phyloP scores from a whole-genome alignment of 2,329 filamentous ascomycete genomes.

The Hansfordia pulvinata region DNA sequence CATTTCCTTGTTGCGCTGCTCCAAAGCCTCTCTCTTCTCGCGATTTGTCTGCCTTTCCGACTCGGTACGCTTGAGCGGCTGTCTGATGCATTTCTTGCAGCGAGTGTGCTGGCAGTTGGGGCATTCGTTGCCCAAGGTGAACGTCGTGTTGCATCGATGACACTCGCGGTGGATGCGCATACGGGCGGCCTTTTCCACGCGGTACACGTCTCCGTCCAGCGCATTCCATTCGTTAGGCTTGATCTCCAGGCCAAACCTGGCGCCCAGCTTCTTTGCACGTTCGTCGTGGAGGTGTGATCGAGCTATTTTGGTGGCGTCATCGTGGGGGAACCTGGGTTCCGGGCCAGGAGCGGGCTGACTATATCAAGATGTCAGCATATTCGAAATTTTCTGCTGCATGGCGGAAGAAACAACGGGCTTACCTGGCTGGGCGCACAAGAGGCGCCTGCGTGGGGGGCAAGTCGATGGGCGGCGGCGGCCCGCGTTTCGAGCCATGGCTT shows the following conservation, averaged over 20 bases:
- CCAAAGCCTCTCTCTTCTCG: slow-evolving; percentile 31
- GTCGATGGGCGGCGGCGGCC: too few species aligned
- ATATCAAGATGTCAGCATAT: too few species aligned
- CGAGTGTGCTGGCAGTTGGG: slow-evolving; percentile 63
- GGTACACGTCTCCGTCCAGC: slow-evolving; percentile 39
- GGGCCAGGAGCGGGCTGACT: too few species aligned
- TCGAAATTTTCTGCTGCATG: too few species aligned
- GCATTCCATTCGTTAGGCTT: slow-evolving; percentile 38
- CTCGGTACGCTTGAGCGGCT: slow-evolving; percentile 53
- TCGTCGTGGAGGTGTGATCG: slow-evolving; percentile 39
- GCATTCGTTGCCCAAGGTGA: slow-evolving; percentile 62
- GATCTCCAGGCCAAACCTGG: slow-evolving; percentile 41
- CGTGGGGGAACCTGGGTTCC: too few species aligned
- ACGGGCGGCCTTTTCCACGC: slow-evolving; percentile 62
- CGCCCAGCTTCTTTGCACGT: slow-evolving; percentile 39
- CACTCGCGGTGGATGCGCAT: slow-evolving; percentile 70
- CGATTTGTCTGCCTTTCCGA: slow-evolving; percentile 38
- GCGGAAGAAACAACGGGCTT: too few species aligned
- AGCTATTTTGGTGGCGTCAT: slow-evolving; percentile 24
- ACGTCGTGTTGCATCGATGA: slow-evolving; percentile 66
- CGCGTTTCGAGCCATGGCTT: too few species aligned
- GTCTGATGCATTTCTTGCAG: slow-evolving; percentile 68
- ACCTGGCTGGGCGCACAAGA: too few species aligned
- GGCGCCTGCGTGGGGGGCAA: too few species aligned
- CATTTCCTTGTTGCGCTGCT: slow-evolving; percentile 44